Evolutionary conservation across 306 rosid genomes (phyloP).

Genomic region (Malus sieversii): DNA sequence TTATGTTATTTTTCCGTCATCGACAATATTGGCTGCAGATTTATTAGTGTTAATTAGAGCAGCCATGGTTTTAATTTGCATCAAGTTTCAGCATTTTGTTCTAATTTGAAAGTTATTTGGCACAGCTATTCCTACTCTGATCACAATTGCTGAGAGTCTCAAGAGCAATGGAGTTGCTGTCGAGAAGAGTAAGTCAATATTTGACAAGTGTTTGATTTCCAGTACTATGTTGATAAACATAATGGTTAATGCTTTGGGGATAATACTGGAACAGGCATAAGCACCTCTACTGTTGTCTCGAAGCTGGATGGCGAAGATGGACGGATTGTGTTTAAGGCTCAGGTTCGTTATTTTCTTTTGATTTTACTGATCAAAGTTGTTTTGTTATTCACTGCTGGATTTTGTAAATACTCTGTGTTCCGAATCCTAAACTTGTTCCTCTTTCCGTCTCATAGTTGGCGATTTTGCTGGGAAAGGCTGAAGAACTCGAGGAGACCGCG

Average conservation of each 20-base stretch:
- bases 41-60: neutral
- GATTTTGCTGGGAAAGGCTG: slow-evolving; percentile 41
- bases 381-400: neutral
- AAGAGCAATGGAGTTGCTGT: slow-evolving; percentile 46
- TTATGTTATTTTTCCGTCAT: neutral
- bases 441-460: slow-evolving; percentile 33
- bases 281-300: slow-evolving; percentile 32
- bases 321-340: slow-evolving; percentile 41
- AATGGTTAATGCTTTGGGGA: slow-evolving; percentile 8
- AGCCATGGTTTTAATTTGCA: neutral
- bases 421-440: neutral
- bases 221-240: neutral
- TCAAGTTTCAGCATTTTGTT: neutral
- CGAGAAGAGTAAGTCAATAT: slow-evolving; percentile 46
- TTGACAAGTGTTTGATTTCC: neutral
- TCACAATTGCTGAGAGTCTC: slow-evolving; percentile 51
- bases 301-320: slow-evolving; percentile 31
- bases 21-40: neutral
- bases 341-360: slow-evolving; percentile 29
- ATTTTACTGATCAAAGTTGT: neutral
- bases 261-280: slow-evolving; percentile 19
- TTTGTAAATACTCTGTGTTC: neutral
- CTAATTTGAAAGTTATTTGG: slow-evolving; percentile 12
- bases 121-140: slow-evolving; percentile 65
- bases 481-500: slow-evolving; percentile 14